Base-by-base conservation (phyloP, 2,329 filamentous ascomycete genomes). In the Aaosphaeria pasadenensis region DNA sequence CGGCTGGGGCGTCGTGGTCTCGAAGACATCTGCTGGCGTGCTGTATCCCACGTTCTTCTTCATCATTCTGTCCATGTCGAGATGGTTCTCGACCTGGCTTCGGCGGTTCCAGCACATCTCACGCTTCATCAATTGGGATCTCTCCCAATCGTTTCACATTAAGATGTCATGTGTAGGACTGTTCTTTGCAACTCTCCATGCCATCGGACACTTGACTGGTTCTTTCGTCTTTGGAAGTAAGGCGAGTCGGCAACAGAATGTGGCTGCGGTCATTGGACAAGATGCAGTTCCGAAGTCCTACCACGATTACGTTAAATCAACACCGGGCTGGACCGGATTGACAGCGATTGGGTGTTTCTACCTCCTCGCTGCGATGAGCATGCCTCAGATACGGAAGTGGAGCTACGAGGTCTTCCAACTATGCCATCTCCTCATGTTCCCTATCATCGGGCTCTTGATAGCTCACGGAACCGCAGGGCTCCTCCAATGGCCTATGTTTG, bases 31-130 rank as follows among this genome's bases (percentile, higher is more conserved):
- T 39, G 79, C 80, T 7, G 81, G 81, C 4, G 74, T 77, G 0
- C 56, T 83, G 1, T 83, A 82, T 43, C 79, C 79, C 13, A 82
- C 79, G 1, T 74, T 83, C 47, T 82, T 82, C 65, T 82, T 83
- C 54, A 69, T 83, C 48, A 70, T 83, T 5, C 64, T 83, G 5
- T 81, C 77, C 56, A 83, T 83, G 80, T 81, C 77, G 11, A 69
- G 80, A 30, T 81, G 79, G 64, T 73, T 81, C 17, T 75, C 79
- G 2, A 83, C 80, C 0, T 76, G 74, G 46, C 59, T 81, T 36
- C 72, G 79, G 11, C 66, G 74, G n/a, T 79, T 72, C 7, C 79
- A 78, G 52, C 68, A 73, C 45, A 65, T 82, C 49, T 80, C 77
- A 2, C 71, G 77, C 0, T 78, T 83, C 60, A 70, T 82, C 62